Conservation (phyloP, 192 early-diverging fungal species). For the Pilobolus umbonatus region DNA sequence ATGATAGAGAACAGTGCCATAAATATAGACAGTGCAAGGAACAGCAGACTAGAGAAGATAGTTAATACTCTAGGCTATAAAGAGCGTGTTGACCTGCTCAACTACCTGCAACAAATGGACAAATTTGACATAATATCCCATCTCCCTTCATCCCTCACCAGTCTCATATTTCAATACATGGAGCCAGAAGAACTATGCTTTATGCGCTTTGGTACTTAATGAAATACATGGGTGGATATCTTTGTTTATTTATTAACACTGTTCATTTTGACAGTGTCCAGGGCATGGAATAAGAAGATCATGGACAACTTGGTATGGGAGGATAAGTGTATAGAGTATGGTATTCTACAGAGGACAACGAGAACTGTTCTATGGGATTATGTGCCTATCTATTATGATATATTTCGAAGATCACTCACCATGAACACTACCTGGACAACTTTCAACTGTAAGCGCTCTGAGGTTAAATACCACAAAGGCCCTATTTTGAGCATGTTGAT, state of each 20-base stretch:
- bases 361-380: background rate
- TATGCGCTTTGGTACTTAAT: conserved; percentile 4
- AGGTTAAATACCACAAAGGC: conserved; percentile 8
- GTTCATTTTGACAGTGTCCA: background rate
- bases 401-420: conserved; percentile 4
- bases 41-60: too few species aligned
- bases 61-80: background rate
- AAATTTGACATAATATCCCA: conserved; percentile 1
- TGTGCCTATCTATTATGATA: conserved; percentile 10
- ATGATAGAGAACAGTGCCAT: too few species aligned
- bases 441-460: background rate
- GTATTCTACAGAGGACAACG: background rate
- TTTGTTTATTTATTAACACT: background rate
- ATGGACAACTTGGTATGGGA: conserved; percentile 7
- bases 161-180: conserved; percentile 4
- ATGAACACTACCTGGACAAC: conserved; percentile 6
- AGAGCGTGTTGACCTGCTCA: background rate
- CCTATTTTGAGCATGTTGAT: conserved; percentile 7
- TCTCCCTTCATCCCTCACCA: background rate
- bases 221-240: background rate
- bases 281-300: conserved; percentile 7
- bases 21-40: too few species aligned
- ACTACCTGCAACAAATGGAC: background rate
- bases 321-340: background rate
- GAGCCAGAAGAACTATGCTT: conserved; percentile 9